A percentile compares a stretch with the other conserved stretches of the same genome.
These are phyloP conservation scores for Umbilicus rupestris DNA, from an alignment of 164 flowering plant genomes.

Conservation along the genomic window DNA sequence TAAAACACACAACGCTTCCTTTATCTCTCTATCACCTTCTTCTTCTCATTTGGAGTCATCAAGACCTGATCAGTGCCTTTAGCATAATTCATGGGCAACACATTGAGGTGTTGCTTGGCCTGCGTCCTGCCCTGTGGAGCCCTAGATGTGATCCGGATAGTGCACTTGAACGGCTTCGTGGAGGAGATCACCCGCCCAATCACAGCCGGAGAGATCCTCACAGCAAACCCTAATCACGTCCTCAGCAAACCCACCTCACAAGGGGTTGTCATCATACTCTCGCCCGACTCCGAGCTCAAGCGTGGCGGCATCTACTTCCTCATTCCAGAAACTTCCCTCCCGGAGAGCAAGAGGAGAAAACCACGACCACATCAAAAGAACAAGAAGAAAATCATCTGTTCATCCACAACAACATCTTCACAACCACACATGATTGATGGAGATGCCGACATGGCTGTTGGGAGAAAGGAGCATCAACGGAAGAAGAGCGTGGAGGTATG, in stretches of 20 bases:
- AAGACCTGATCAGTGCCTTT: not conserved
- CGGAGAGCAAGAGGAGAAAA: slow-evolving; percentile 26
- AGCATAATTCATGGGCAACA: slow-evolving; percentile 48
- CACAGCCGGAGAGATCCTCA: slow-evolving; percentile 61
- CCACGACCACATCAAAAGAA: not conserved
- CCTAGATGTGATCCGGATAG: slow-evolving; percentile 78
- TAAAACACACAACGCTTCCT: not conserved
- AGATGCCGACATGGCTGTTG: not conserved
- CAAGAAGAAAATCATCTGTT: slow-evolving; percentile 11
- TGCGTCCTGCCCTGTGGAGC: slow-evolving; percentile 92
- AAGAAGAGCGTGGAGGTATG: slow-evolving; percentile 34
- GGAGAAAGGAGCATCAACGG: slow-evolving; percentile 27
- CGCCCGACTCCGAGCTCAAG: slow-evolving; percentile 71
- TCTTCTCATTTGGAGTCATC: not conserved
- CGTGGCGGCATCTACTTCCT: slow-evolving; percentile 79
- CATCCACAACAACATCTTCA: not conserved
- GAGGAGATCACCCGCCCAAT: slow-evolving; percentile 61
- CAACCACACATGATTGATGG: not conserved
- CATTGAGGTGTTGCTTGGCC: slow-evolving; percentile 82
- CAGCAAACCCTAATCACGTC: slow-evolving; percentile 65
- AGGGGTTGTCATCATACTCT: slow-evolving; percentile 56
- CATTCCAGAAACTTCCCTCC: slow-evolving; percentile 52
- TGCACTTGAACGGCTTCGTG: slow-evolving; percentile 67
- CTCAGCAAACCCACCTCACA: slow-evolving; percentile 58
- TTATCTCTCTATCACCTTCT: not conserved